Base-by-base conservation (phyloP, 495 filamentous ascomycete genomes). In the Penicillium malachiteum region DNA sequence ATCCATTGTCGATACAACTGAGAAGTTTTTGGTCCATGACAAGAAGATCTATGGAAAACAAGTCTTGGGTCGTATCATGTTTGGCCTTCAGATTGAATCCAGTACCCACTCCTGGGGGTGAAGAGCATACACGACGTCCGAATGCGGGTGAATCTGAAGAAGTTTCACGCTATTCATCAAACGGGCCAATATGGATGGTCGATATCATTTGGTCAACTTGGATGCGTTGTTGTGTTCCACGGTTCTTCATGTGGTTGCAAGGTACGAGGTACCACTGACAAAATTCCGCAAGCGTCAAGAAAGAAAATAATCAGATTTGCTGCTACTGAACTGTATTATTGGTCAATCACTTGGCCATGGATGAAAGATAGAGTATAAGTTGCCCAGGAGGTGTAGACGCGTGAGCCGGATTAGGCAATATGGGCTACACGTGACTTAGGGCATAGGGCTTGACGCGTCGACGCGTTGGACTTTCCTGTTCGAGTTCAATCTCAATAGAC, bases 381-480 rank as follows among this genome's bases (percentile, higher is more conserved):
- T 26, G 14, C 13, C n/a, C n/a, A 7, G 14, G 13, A 14, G 7
- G 30, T 10, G 33, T 18, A 38, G 32, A 47, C 7, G 38, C 11
- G 50, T 26, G 14, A 42, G 52, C 63, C 60, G 49, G 32, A 58
- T 60, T 33, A 46, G 57, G 54, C 17, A 51, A 66, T 31, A 58
- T 59, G 12, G 12, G 1, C 16, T 0, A 4, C 60, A 63, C 57
- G 55, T 66, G 60, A 61, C 32, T 0, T 56, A 64, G 61, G 60
- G 62, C 44, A 57, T 56, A 59, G 58, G 56, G 58, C 54, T 21
- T 9, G 26, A 56, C 63, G 63, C 63, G 61, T 62, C 47, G 49
- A 37, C 48, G 53, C 58, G 53, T 50, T 43, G 42, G 54, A 26
- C 37, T 60, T 56, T 55, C 57, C 47, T 32, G 54, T 66, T 63